Conservation (phyloP, 169 alveolate genomes). For the Cryptosporidium tyzzeri region DNA sequence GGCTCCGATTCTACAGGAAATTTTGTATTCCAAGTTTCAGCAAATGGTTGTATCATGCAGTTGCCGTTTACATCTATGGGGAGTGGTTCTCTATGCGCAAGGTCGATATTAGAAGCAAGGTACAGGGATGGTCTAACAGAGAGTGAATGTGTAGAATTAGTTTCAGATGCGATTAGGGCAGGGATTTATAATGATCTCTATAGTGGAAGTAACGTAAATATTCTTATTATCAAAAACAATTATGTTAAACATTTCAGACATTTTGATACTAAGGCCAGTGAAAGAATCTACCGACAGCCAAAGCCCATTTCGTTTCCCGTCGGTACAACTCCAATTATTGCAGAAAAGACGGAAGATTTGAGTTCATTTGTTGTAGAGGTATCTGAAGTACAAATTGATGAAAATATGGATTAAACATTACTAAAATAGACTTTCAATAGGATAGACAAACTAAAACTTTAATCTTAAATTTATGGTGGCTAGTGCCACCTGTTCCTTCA, state of each 20-base stretch:
- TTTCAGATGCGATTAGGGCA: slow-evolving; percentile 94
- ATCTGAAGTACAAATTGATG: slow-evolving; percentile 15
- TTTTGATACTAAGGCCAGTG: slow-evolving; percentile 80
- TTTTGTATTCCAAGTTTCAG: slow-evolving; percentile 91
- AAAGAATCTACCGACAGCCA: slow-evolving; percentile 84
- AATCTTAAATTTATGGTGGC: slow-evolving; percentile 37
- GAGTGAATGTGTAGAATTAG: slow-evolving; percentile 92
- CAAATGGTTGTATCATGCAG: slow-evolving; percentile 93
- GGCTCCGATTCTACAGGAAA: slow-evolving; percentile 98
- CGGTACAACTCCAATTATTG: slow-evolving; percentile 84
- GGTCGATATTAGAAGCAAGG: slow-evolving; percentile 94
- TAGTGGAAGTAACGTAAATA: slow-evolving; percentile 96
- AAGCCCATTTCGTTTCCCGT: slow-evolving; percentile 80
- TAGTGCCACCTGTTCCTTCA: slow-evolving; percentile 73
- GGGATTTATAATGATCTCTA: slow-evolving; percentile 97
- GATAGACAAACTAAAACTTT: background rate
- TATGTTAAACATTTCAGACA: slow-evolving; percentile 89
- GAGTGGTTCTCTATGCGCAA: slow-evolving; percentile 97
- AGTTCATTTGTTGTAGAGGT: slow-evolving; percentile 64
- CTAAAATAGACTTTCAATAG: background rate
- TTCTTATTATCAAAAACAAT: slow-evolving; percentile 90
- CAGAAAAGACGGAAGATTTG: slow-evolving; percentile 82
- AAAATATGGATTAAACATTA: slow-evolving; percentile 7
- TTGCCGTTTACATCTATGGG: slow-evolving; percentile 97
- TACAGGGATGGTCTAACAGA: slow-evolving; percentile 93